Evolutionary conservation across 108 stramenopile species (phyloP).

Genomic region (Epithemia pelagica): DNA sequence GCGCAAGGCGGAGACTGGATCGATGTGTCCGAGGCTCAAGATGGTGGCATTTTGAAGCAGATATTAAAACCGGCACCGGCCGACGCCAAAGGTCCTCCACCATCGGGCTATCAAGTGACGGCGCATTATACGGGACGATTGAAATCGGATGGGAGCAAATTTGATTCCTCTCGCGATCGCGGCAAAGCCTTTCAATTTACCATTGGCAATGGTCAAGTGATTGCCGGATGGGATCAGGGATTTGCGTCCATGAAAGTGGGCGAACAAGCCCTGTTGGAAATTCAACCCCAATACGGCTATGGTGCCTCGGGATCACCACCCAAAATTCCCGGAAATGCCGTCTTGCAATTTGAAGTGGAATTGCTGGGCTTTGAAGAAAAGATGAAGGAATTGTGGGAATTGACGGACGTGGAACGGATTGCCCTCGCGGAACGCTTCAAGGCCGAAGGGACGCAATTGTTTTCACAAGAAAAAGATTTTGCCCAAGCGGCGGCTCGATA

Average conservation of each 20-base stretch:
- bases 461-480: constrained; percentile 60
- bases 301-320: constrained; percentile 82
- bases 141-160: constrained; percentile 78
- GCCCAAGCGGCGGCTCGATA: constrained; percentile 72
- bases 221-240: constrained; percentile 94
- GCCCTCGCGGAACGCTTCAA: constrained; percentile 75
- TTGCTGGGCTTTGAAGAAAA: constrained; percentile 84
- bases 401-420: constrained; percentile 75
- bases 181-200: constrained; percentile 92
- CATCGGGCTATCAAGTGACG: constrained; percentile 62
- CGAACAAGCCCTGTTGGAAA: constrained; percentile 72
- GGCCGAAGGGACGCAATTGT: constrained; percentile 74
- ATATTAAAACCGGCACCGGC: constrained; percentile 68
- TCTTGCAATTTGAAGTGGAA: constrained; percentile 93
- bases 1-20: constrained; percentile 27
- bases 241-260: constrained; percentile 86
- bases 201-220: constrained; percentile 90
- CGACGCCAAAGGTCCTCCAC: constrained; percentile 69
- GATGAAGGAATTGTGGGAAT: constrained; percentile 79
- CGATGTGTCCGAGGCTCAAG: constrained; percentile 78
- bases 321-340: constrained; percentile 82
- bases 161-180: constrained; percentile 79
- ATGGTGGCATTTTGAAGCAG: constrained; percentile 86
- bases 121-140: constrained; percentile 90
- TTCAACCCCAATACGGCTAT: constrained; percentile 88